Base-by-base conservation (phyloP, 805 yeast species). In the baker's yeast (Saccharomyces cerevisiae) region DNA sequence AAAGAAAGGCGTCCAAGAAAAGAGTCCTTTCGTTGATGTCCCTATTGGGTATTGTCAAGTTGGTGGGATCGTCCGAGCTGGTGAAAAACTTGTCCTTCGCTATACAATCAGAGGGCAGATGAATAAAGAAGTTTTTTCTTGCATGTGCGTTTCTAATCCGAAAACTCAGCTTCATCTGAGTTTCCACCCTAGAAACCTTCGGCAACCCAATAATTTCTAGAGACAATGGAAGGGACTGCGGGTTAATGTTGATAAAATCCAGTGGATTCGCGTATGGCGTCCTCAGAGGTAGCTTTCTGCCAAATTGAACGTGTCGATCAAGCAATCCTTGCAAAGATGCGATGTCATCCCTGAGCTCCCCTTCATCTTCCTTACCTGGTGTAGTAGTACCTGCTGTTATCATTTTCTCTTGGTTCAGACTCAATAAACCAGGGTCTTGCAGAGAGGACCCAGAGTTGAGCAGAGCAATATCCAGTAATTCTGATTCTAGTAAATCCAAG, bases 181-280 rank as follows among this genome's bases (percentile, higher is more conserved):
- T 92, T 70, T 92, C 97, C 6, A 92, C 98, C 57, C 98, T 79
- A 14, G 96, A 89, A 61, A 82, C 83, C 4, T 79, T 73, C 1
- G 97, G 97, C 47, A 91, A 74, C 51, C 83, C 85, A 8, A 74
- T 68, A 1, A 91, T 73, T 28, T 72, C 68, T 51, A 87, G 60
- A 51, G 75, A 72, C 63, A 79, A 83, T 2, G 77, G 77, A 48
- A 73, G 53, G 1, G 59, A 47, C 6, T 58, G 51, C 11, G 61
- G 62, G 48, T 67, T 68, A 26, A 67, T 57, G 14, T 60, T 65
- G 10, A 70, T 48, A 49, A 61, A 69, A 28, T 60, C 61, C 26
- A 56, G 56, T 5, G 74, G 71, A 54, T 63, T 58, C 21, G 57
- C 54, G 27, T 53, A 57, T 9, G 53, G 51, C 21, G 64, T 57